A percentile compares a stretch with the other conserved stretches of the same genome.
These are phyloP conservation scores for Tetradesmus obliquus DNA, from an alignment of 139 green algal species.

Conservation along the genomic window DNA sequence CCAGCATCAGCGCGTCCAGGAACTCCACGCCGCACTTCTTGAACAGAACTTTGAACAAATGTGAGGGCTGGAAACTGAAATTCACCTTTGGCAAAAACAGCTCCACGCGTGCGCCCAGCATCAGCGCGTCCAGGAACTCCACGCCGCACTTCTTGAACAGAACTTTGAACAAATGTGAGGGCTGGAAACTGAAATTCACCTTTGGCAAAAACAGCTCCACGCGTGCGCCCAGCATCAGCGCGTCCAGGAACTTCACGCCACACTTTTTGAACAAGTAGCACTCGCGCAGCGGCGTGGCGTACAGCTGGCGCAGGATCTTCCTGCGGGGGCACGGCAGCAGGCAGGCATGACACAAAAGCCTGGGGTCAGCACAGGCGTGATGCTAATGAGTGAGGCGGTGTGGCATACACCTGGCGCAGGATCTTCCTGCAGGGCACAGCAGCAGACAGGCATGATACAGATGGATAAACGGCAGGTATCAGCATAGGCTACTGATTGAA, in stretches of 20 bases:
- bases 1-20: constrained; percentile 63
- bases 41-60: constrained; percentile 44
- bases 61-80: too few relatives aligned
- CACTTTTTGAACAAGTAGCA: constrained; percentile 63
- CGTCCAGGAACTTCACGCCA: constrained; percentile 65
- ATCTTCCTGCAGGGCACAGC: constrained; percentile 45
- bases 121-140: constrained; percentile 68
- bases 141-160: constrained; percentile 57
- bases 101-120: constrained; percentile 58
- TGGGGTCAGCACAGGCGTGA: too few relatives aligned
- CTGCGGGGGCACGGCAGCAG: background rate
- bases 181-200: background rate
- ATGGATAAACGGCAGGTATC: too few relatives aligned
- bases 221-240: constrained; percentile 55
- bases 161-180: too few relatives aligned
- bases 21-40: constrained; percentile 59
- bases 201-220: constrained; percentile 67
- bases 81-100: constrained; percentile 59
- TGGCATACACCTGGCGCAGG: constrained; percentile 64
- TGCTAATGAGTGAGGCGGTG: too few relatives aligned
- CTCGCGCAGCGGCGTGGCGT: constrained; percentile 45
- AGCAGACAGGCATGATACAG: background rate
- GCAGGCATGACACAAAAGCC: background rate
- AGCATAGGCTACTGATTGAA: too few relatives aligned
- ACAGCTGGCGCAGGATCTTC: constrained; percentile 68